A percentile compares a stretch with the other conserved stretches of the same genome.
These are phyloP conservation scores for Globisporangium spiculum DNA, from an alignment of 352 stramenopile species.

Conservation along the genomic window DNA sequence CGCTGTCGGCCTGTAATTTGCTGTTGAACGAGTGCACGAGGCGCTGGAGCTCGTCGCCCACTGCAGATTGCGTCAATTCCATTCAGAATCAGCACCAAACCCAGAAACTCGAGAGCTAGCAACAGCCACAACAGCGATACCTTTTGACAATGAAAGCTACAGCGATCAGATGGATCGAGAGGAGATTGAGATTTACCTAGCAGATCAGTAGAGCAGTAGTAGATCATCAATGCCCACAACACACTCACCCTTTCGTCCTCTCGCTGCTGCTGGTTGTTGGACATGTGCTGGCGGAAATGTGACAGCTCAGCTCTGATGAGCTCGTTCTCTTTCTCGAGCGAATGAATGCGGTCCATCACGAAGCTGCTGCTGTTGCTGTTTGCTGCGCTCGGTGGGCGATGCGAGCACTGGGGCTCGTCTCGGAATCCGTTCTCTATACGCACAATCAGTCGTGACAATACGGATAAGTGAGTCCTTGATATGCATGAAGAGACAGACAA, in stretches of 20 bases:
- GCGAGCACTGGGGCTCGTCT: conserved; percentile 10
- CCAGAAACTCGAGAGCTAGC: background rate
- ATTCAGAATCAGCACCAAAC: background rate
- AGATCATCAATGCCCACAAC: background rate
- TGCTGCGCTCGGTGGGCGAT: conserved; percentile 1
- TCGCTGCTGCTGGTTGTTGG: conserved; percentile 54
- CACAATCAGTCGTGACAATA: background rate
- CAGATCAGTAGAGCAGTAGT: too few species aligned
- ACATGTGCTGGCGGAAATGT: conserved; percentile 49
- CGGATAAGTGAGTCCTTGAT: too few species aligned
- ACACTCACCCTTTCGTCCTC: conserved; percentile 53
- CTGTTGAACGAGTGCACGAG: conserved; percentile 46
- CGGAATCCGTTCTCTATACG: conserved; percentile 11
- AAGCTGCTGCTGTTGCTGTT: conserved; percentile 5
- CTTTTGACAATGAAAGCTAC: conserved; percentile 26
- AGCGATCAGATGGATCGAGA: background rate
- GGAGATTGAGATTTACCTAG: background rate
- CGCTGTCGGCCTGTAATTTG: conserved; percentile 55
- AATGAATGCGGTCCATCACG: conserved; percentile 35
- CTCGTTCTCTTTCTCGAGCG: conserved; percentile 62
- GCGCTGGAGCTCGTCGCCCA: conserved; percentile 56
- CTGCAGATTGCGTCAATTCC: conserved; percentile 5
- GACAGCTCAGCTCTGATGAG: conserved; percentile 49
- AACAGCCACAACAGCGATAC: background rate
- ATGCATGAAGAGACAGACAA: background rate